Evolutionary conservation across 2,329 filamentous ascomycete species (phyloP).

Genomic region (Sporothrix schenckii): DNA sequence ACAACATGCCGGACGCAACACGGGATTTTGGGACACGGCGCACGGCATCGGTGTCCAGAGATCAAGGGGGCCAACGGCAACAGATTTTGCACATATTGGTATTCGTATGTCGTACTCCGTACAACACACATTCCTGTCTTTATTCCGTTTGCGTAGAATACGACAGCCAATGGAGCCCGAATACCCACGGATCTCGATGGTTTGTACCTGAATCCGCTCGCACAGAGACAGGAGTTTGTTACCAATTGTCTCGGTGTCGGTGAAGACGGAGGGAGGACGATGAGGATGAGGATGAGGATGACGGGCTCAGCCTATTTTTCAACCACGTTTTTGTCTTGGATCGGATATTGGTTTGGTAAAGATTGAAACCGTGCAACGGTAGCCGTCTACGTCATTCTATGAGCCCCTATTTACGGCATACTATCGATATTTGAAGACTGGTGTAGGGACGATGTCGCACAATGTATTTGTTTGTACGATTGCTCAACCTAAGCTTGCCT

Average conservation of each 20-base stretch:
- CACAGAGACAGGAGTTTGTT: not conserved
- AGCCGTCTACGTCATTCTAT: not conserved
- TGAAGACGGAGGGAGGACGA: not conserved
- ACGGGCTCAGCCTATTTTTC: not conserved
- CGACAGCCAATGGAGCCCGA: not conserved
- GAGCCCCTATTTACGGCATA: slow-evolving; percentile 10
- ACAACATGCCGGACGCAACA: slow-evolving; percentile 6
- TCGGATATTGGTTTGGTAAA: slow-evolving; percentile 6
- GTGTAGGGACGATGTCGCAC: too few relatives aligned
- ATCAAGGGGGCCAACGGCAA: not conserved
- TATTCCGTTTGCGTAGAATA: not conserved
- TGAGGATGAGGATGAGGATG: not conserved
- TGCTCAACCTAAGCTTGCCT: too few relatives aligned
- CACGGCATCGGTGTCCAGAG: not conserved
- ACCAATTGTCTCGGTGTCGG: slow-evolving; percentile 8
- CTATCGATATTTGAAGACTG: too few relatives aligned
- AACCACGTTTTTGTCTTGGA: slow-evolving; percentile 15
- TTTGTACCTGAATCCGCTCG: not conserved
- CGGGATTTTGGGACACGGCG: not conserved
- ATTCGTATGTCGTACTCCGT: not conserved
- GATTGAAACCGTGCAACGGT: not conserved
- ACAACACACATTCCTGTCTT: not conserved
- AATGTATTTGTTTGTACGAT: too few relatives aligned
- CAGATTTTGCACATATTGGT: not conserved
- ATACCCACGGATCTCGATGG: not conserved